A percentile compares a stretch with the other conserved stretches of the same genome.
These are phyloP conservation scores for Pseudocercospora pini-densiflorae DNA, from an alignment of 2,329 filamentous ascomycete genomes.

Conservation along the genomic window DNA sequence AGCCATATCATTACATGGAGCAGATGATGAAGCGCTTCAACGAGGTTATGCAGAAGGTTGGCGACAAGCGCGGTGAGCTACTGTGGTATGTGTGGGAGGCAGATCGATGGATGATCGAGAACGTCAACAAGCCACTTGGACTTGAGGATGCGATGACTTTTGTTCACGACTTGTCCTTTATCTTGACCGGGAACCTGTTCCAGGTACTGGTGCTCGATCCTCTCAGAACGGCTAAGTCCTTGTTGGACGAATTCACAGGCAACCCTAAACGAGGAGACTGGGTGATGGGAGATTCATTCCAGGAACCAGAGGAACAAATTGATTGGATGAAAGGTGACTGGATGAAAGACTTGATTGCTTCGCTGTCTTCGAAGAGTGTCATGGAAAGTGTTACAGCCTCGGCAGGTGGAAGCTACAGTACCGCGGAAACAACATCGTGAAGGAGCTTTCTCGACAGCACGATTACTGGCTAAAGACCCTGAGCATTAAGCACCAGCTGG, in stretches of 20 bases:
- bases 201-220: conserved; percentile 5
- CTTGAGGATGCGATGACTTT: conserved; percentile 12
- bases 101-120: conserved; percentile 20
- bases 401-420: neutral
- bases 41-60: conserved; percentile 23
- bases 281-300: conserved; percentile 16
- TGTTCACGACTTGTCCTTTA: conserved; percentile 12
- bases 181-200: conserved; percentile 3
- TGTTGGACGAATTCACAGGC: conserved; percentile 19
- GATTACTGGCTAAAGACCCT: too few relatives aligned
- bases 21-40: conserved; percentile 20
- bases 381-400: neutral
- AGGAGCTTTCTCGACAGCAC: too few relatives aligned
- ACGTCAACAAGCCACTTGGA: conserved; percentile 20
- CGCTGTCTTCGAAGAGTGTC: neutral
- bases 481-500: too few relatives aligned
- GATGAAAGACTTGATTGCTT: neutral
- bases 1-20: conserved; percentile 16
- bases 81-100: conserved; percentile 18
- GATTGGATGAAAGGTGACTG: conserved; percentile 3
- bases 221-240: neutral
- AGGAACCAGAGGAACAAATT: neutral
- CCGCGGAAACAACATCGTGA: neutral
- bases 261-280: conserved; percentile 21
- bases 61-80: conserved; percentile 15